Conservation (phyloP, 768 basidiomycete species). For the Auricularia cornea region DNA sequence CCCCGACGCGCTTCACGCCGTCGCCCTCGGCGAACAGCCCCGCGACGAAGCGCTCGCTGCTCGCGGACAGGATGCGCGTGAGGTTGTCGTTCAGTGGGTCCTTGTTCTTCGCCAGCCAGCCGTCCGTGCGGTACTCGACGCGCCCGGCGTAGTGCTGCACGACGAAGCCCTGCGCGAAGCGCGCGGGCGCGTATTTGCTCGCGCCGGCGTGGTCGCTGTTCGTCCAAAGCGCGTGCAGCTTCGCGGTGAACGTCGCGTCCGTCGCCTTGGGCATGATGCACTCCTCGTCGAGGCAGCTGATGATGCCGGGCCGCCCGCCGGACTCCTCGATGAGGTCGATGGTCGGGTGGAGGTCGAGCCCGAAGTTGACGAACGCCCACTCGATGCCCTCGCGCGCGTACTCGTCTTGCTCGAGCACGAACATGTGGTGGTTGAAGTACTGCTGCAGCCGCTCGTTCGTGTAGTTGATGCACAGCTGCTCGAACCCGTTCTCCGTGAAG, state of each 20-base stretch:
- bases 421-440: slow-evolving; percentile 99
- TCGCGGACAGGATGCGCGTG: slow-evolving; percentile 75
- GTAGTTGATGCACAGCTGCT: slow-evolving; percentile 96
- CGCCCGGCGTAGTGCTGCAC: slow-evolving; percentile 94
- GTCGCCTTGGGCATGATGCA: slow-evolving; percentile 99
- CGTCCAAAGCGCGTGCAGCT: slow-evolving; percentile 75
- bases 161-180: slow-evolving; percentile 84
- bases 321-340: slow-evolving; percentile 94
- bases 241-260: slow-evolving; percentile 90
- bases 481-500: slow-evolving; percentile 86
- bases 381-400: slow-evolving; percentile 95
- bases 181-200: slow-evolving; percentile 73
- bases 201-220: slow-evolving; percentile 60
- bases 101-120: slow-evolving; percentile 99
- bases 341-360: slow-evolving; percentile 92
- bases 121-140: slow-evolving; percentile 91
- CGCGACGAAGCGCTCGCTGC: slow-evolving; percentile 75
- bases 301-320: slow-evolving; percentile 77
- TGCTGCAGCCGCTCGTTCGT: slow-evolving; percentile 99
- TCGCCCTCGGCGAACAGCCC: slow-evolving; percentile 76
- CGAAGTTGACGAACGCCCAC: slow-evolving; percentile 98
- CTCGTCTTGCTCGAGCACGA: slow-evolving; percentile 97
- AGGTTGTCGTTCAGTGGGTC: slow-evolving; percentile 89
- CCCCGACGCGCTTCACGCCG: slow-evolving; percentile 9
- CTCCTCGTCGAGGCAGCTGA: slow-evolving; percentile 92